Base-by-base conservation (phyloP, 179 eudicot genomes). In the Silene noctiflora region DNA sequence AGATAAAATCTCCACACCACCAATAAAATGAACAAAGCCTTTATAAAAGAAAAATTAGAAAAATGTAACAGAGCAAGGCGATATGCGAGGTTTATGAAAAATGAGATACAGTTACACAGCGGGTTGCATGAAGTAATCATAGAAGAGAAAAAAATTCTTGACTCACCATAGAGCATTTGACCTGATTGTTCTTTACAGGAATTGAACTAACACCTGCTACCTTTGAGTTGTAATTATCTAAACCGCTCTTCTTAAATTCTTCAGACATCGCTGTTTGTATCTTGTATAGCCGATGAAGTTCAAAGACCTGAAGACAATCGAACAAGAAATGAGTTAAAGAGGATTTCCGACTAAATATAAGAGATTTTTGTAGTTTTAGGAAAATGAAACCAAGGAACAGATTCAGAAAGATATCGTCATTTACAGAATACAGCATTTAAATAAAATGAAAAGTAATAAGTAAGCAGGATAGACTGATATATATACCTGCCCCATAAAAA, bases 211-310 rank as follows among this genome's bases (percentile, higher is more conserved):
- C 4, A 66, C 79, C 58, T 20, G 55, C 76, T 60, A 62, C 76
- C 66, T 59, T 69, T 70, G 79, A 70, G 68, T 74, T 75, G 79
- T 46, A 75, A 27, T 72, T 69, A 53, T 81, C 72, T 24, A 81
- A 31, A 78, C 75, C 79, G 79, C 75, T 82, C 68, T 65, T 68
- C 66, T 76, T 66, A 68, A 56, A 74, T 6, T 83, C 81, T 72
- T 81, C 83, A 87, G 82, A 82, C 84, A 83, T 71, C 64, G 72
- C 67, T 80, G 65, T 74, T 75, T 91, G 97, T 33, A 74, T 69
- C 64, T 65, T 44, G 69, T 87, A 83, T 20, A 90, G 75, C 4
- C 79, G 85, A 78, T 90, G 95, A 65, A 86, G 89, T 80, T 91
- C 97, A 73, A 75, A 76, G 71, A 87, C 90, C 97, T 91, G 79